A percentile compares a stretch with the other conserved stretches of the same genome.
phyloP scores from a whole-genome alignment of 768 basidiomycete genomes.

The Xerocomus potaroensis region DNA sequence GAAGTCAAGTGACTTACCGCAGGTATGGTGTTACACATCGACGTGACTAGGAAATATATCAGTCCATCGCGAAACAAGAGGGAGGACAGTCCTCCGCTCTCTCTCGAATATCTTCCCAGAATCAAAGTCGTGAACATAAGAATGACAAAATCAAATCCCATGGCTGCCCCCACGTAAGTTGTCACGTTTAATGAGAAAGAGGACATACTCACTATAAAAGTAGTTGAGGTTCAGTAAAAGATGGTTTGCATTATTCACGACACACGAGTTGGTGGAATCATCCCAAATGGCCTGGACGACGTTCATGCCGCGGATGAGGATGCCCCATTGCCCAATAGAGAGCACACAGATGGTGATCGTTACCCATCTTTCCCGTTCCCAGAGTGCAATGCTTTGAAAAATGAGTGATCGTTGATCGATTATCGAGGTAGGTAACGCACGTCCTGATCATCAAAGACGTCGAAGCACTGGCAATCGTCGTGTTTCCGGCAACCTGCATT shows the following conservation, averaged over 20 bases:
- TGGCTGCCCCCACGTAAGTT: slow-evolving; percentile 38
- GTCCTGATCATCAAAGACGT: slow-evolving; percentile 70
- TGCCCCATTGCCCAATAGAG: slow-evolving; percentile 59
- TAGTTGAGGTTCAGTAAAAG: slow-evolving; percentile 59
- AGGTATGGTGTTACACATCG: slow-evolving; percentile 61
- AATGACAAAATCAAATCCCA: slow-evolving; percentile 65
- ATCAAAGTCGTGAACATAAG: slow-evolving; percentile 52
- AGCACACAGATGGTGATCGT: slow-evolving; percentile 48
- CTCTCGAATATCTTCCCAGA: slow-evolving; percentile 41
- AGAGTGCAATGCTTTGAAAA: slow-evolving; percentile 57
- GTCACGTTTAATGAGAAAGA: background rate
- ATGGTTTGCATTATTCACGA: slow-evolving; percentile 50
- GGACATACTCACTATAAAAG: slow-evolving; percentile 57
- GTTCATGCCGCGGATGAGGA: slow-evolving; percentile 67
- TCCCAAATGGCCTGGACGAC: slow-evolving; percentile 58
- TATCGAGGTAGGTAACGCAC: slow-evolving; percentile 29
- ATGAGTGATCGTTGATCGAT: slow-evolving; percentile 19
- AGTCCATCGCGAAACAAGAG: slow-evolving; percentile 72
- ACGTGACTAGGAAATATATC: slow-evolving; percentile 63
- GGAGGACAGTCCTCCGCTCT: slow-evolving; percentile 57
- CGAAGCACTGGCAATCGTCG: slow-evolving; percentile 24
- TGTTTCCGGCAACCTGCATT: slow-evolving; percentile 24
- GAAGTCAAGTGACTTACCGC: slow-evolving; percentile 42
- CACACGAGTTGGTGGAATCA: slow-evolving; percentile 36
- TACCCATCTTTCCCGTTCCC: slow-evolving; percentile 56